Conservation (phyloP, 2,329 filamentous ascomycete species). For the Eutypella sp. region DNA sequence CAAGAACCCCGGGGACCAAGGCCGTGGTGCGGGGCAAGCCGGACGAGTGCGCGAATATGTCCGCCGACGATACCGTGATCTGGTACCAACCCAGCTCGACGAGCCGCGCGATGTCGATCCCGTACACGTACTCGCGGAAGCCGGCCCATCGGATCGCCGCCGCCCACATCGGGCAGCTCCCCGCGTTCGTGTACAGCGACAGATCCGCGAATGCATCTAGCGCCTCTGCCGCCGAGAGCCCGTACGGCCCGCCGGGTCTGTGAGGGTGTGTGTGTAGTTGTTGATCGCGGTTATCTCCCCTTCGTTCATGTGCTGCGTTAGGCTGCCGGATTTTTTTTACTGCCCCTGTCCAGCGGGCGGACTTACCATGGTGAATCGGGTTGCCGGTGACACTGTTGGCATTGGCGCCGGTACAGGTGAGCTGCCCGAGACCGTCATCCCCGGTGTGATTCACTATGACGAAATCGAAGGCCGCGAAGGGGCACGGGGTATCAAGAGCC, state of each 20-base stretch:
- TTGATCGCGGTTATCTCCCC: conserved; percentile 52
- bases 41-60: conserved; percentile 39
- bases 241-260: conserved; percentile 39
- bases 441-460: conserved; percentile 50
- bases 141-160: conserved; percentile 50
- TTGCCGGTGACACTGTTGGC: conserved; percentile 38
- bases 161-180: conserved; percentile 53
- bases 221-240: conserved; percentile 33
- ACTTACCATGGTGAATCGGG: conserved; percentile 43
- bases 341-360: neutral
- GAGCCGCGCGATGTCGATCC: conserved; percentile 41
- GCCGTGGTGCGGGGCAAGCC: conserved; percentile 30
- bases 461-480: conserved; percentile 46
- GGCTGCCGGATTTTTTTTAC: neutral
- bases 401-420: conserved; percentile 49
- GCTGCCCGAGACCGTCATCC: conserved; percentile 30
- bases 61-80: conserved; percentile 38
- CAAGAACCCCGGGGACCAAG: conserved; percentile 39
- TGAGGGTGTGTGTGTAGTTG: conserved; percentile 46
- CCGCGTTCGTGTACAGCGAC: conserved; percentile 49
- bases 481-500: conserved; percentile 43
- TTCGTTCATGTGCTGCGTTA: no score
- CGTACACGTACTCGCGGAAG: conserved; percentile 49
- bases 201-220: conserved; percentile 38
- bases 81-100: conserved; percentile 44